A percentile compares a stretch with the other conserved stretches of the same genome.
These are phyloP conservation scores for Prinsepia uniflora DNA, from an alignment of 306 rosid genomes.

Conservation along the genomic window DNA sequence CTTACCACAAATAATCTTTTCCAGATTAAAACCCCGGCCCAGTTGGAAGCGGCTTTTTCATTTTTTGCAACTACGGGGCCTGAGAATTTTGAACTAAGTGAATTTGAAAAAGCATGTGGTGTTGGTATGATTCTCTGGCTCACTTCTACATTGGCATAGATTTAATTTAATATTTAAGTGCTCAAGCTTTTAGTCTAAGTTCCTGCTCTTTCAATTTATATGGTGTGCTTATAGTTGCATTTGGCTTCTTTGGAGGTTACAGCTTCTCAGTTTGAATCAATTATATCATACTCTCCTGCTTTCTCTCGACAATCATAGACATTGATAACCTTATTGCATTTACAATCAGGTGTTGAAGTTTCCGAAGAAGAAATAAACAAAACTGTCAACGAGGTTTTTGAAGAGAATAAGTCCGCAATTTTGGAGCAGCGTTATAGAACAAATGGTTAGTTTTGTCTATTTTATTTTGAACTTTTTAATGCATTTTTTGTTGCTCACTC, in stretches of 20 bases:
- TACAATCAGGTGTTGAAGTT: conserved; percentile 71
- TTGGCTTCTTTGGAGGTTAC: conserved; percentile 5
- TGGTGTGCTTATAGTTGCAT: conserved; percentile 11
- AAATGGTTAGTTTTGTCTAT: conserved; percentile 46
- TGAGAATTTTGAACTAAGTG: conserved; percentile 46
- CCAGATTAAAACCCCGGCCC: conserved; percentile 81
- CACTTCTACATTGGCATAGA: background rate
- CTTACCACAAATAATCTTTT: conserved; percentile 21
- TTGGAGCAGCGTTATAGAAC: conserved; percentile 72
- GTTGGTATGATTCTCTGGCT: conserved; percentile 56
- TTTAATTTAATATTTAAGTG: too few species aligned
- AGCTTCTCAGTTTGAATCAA: conserved; percentile 6
- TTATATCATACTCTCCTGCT: background rate
- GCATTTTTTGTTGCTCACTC: background rate
- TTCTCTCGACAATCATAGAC: background rate
- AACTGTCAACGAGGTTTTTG: conserved; percentile 62
- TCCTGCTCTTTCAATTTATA: background rate
- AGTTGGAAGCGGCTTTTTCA: conserved; percentile 77
- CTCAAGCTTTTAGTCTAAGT: background rate
- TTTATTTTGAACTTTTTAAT: background rate
- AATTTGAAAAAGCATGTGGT: conserved; percentile 87
- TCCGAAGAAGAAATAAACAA: conserved; percentile 62
- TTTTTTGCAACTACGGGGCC: conserved; percentile 47
- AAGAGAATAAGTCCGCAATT: conserved; percentile 60
- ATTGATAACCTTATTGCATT: conserved; percentile 10